Evolutionary conservation across 495 filamentous ascomycete genomes (phyloP).

Genomic region (Trichoderma asperelloides): DNA sequence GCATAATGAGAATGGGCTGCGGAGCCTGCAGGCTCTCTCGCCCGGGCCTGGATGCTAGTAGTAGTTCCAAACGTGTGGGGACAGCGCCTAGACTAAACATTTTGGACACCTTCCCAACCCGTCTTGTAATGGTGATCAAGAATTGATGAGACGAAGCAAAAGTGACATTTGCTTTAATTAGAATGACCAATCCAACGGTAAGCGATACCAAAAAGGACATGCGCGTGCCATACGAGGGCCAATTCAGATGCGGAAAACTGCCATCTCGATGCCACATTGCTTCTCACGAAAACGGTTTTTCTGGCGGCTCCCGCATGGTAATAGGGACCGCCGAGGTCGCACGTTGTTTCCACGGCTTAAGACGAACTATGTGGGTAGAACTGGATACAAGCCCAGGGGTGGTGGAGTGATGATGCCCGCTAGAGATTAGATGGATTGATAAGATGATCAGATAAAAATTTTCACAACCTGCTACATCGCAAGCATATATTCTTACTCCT

Average conservation of each 20-base stretch:
- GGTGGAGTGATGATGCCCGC: not conserved
- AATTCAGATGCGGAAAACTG: not conserved
- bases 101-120: not conserved
- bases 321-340: not conserved
- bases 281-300: not conserved
- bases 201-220: not conserved
- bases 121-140: not conserved
- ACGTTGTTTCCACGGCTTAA: not conserved
- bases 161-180: not conserved
- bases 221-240: not conserved
- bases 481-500: not conserved
- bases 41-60: not conserved
- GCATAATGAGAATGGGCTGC: not conserved
- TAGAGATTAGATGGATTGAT: slow-evolving; percentile 9
- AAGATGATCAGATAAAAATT: slow-evolving; percentile 7
- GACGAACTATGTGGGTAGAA: slow-evolving; percentile 1
- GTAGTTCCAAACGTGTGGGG: not conserved
- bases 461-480: not conserved
- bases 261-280: not conserved
- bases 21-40: not conserved
- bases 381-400: not conserved
- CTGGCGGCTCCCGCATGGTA: not conserved
- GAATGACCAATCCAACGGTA: not conserved
- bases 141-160: not conserved
- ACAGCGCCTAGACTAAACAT: not conserved